These are phyloP conservation scores for Boletus barrowsii DNA, from an alignment of 768 basidiomycete species.

Conservation along the genomic window DNA sequence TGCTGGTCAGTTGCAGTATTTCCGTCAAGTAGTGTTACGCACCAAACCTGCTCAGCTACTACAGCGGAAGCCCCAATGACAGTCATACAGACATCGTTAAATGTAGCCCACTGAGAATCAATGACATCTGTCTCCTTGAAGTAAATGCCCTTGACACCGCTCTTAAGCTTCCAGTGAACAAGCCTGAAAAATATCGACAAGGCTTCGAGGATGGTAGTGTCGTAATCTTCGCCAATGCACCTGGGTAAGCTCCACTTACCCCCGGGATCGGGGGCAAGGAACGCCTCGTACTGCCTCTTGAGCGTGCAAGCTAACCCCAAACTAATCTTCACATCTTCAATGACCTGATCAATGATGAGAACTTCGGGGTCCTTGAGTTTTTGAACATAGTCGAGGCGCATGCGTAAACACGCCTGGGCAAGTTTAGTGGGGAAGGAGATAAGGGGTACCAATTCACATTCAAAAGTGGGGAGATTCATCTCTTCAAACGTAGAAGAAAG, in stretches of 20 bases:
- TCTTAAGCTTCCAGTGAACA: conserved; percentile 94
- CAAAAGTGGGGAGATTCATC: conserved; percentile 91
- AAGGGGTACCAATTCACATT: conserved; percentile 82
- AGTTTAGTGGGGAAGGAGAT: conserved; percentile 97
- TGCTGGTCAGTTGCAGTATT: background rate
- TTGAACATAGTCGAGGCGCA: conserved; percentile 85
- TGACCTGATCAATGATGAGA: conserved; percentile 91
- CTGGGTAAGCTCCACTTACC: conserved; percentile 87
- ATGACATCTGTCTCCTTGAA: conserved; percentile 99
- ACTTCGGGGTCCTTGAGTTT: conserved; percentile 86
- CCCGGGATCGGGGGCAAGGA: conserved; percentile 80
- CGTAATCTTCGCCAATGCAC: conserved; percentile 89
- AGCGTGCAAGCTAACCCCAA: conserved; percentile 93
- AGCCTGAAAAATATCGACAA: conserved; percentile 88
- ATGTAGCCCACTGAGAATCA: conserved; percentile 93
- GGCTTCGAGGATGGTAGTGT: conserved; percentile 82
- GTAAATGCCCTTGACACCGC: conserved; percentile 85
- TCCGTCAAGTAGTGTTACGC: conserved; percentile 23
- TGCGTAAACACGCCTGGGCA: conserved; percentile 85
- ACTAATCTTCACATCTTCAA: conserved; percentile 87
- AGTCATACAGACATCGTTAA: conserved; percentile 88
- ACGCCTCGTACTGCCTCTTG: conserved; percentile 91
- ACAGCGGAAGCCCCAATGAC: conserved; percentile 83
- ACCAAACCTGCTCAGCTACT: conserved; percentile 97
- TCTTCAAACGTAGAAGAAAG: conserved; percentile 72